These are phyloP conservation scores for Tetracladium setigerum DNA, from an alignment of 495 filamentous ascomycete genomes.

Conservation along the genomic window DNA sequence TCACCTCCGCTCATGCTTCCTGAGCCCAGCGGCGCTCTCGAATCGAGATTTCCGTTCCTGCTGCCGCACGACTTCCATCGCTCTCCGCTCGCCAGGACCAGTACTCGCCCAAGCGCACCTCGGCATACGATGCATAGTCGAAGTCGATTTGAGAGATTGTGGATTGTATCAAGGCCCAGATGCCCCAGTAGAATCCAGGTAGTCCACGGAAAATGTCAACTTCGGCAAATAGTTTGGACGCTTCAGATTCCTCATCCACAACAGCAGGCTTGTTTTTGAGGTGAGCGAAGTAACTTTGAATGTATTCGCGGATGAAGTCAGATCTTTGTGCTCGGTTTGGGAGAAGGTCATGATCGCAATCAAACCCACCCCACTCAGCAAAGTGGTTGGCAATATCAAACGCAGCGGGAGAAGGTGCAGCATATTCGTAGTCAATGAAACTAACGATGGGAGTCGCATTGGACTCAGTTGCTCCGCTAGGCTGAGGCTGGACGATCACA, in stretches of 20 bases:
- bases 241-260: slow-evolving; percentile 52
- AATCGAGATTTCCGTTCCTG: slow-evolving; percentile 55
- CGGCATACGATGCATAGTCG: slow-evolving; percentile 89
- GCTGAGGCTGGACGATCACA: slow-evolving; percentile 71
- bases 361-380: slow-evolving; percentile 95
- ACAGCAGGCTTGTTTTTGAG: slow-evolving; percentile 19
- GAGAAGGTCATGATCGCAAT: slow-evolving; percentile 81
- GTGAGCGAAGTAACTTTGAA: slow-evolving; percentile 49
- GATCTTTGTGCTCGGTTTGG: slow-evolving; percentile 72
- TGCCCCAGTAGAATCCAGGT: slow-evolving; percentile 84
- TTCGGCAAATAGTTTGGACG: slow-evolving; percentile 55
- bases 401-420: slow-evolving; percentile 87
- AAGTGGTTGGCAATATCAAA: slow-evolving; percentile 99
- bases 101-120: slow-evolving; percentile 83
- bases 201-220: slow-evolving; percentile 84
- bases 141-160: slow-evolving; percentile 95
- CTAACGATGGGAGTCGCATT: slow-evolving; percentile 44
- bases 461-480: slow-evolving; percentile 20
- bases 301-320: slow-evolving; percentile 78
- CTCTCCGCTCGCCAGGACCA: slow-evolving; percentile 83
- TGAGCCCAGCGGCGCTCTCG: slow-evolving; percentile 83
- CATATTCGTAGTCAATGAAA: slow-evolving; percentile 99
- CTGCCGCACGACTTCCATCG: slow-evolving; percentile 48
- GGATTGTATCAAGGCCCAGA: slow-evolving; percentile 95
- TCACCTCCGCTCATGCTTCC: slow-evolving; percentile 22